Conservation (phyloP, 352 stramenopile species). For the Peronospora tabacina region DNA sequence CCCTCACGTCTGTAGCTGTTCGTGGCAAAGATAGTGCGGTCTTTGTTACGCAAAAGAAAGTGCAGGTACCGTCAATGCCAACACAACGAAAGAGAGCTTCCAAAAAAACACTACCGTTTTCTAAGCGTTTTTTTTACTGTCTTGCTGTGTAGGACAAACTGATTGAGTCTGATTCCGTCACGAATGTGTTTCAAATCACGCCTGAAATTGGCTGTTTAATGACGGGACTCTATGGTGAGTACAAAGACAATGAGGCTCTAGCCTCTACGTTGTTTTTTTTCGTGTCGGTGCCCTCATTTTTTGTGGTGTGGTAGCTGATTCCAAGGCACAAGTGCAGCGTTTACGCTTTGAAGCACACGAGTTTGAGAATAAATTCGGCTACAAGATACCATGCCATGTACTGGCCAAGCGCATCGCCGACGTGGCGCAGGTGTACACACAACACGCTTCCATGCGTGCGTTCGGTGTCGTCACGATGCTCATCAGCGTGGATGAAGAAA, state of each 20-base stretch:
- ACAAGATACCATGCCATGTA: conserved; percentile 91
- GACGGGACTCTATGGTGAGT: conserved; percentile 86
- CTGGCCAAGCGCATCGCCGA: conserved; percentile 96
- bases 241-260: background rate
- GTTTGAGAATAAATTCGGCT: conserved; percentile 97
- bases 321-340: conserved; percentile 90
- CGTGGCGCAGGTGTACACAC: conserved; percentile 94
- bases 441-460: conserved; percentile 92
- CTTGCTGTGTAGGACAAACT: conserved; percentile 71
- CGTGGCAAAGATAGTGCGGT: conserved; percentile 89
- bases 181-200: conserved; percentile 95
- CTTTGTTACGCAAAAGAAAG: conserved; percentile 99
- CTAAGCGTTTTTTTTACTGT: background rate
- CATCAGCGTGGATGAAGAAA: conserved; percentile 96
- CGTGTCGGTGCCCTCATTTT: background rate
- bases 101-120: too few species aligned
- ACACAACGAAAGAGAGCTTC: background rate
- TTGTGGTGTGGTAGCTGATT: conserved; percentile 55
- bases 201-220: conserved; percentile 93
- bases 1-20: conserved; percentile 94
- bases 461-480: conserved; percentile 94
- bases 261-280: background rate
- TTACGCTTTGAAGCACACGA: conserved; percentile 95
- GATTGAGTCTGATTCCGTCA: conserved; percentile 93
- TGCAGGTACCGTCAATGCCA: conserved; percentile 23